phyloP scores from a whole-genome alignment of 106 monocot genomes.

The Dendrobium nobile region DNA sequence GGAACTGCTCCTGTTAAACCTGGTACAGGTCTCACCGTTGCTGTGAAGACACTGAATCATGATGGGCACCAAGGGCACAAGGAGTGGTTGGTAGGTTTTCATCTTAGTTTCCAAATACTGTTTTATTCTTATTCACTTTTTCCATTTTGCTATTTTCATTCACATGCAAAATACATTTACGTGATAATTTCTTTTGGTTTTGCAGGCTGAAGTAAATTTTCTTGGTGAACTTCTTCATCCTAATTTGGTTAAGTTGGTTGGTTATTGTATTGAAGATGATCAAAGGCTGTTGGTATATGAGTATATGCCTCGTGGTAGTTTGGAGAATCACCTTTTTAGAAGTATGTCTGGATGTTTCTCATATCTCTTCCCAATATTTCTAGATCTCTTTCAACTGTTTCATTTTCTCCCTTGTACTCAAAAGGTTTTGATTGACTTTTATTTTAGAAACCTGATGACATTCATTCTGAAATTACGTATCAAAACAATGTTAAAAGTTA shows the following conservation, averaged over 20 bases:
- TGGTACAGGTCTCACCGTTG: constrained; percentile 69
- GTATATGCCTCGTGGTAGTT: constrained; percentile 72
- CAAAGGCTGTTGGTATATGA: constrained; percentile 66
- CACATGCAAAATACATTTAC: neutral
- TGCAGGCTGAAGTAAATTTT: constrained; percentile 82
- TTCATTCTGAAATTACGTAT: neutral
- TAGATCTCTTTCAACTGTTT: neutral
- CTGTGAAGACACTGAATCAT: constrained; percentile 70
- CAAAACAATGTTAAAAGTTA: neutral
- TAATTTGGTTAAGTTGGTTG: constrained; percentile 67
- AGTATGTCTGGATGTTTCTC: constrained; percentile 28
- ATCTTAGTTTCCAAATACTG: neutral
- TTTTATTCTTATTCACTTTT: neutral
- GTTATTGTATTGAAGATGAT: constrained; percentile 78
- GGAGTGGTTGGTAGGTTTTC: constrained; percentile 62
- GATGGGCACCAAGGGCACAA: constrained; percentile 80
- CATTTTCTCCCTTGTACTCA: neutral
- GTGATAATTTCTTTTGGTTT: neutral
- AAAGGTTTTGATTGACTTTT: neutral
- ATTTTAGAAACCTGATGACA: neutral
- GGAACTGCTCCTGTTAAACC: constrained; percentile 75
- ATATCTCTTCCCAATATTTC: neutral
- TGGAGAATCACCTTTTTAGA: constrained; percentile 79
- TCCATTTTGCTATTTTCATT: neutral
- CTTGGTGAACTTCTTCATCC: constrained; percentile 70